Evolutionary conservation across 1,284 basidiomycete species (phyloP).

Genomic region (Marasmius oreades): DNA sequence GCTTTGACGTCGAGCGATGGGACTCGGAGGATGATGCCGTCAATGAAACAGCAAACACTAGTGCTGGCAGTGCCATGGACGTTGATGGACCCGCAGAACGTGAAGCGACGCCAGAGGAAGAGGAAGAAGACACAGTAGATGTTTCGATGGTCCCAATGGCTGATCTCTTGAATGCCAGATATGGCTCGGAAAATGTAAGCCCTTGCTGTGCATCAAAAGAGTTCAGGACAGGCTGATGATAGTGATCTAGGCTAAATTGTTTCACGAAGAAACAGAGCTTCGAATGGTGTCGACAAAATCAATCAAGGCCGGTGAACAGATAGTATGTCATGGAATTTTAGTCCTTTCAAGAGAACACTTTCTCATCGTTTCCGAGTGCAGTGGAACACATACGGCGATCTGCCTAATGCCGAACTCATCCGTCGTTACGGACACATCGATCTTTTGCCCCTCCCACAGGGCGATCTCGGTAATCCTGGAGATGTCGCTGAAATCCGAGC

Average conservation of each 20-base stretch:
- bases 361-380: constrained; percentile 26
- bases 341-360: background rate
- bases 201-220: background rate
- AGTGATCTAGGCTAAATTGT: constrained; percentile 69
- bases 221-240: constrained; percentile 2
- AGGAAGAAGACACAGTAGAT: constrained; percentile 64
- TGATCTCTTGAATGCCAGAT: constrained; percentile 90
- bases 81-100: constrained; percentile 37
- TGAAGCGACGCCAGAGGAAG: constrained; percentile 41
- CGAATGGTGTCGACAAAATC: constrained; percentile 80
- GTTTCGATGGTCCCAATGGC: constrained; percentile 97
- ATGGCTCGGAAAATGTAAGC: constrained; percentile 81
- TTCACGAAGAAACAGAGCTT: constrained; percentile 71
- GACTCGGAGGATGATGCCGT: constrained; percentile 30
- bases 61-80: constrained; percentile 44
- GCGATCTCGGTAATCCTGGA: constrained; percentile 69
- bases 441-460: constrained; percentile 50
- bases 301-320: constrained; percentile 83
- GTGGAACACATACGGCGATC: constrained; percentile 97
- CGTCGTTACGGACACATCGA: constrained; percentile 95
- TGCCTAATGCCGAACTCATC: constrained; percentile 92
- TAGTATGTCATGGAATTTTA: constrained; percentile 49
- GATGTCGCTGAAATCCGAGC: constrained; percentile 87
- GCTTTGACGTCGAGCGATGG: constrained; percentile 76
- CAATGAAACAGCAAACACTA: constrained; percentile 26